phyloP scores from a whole-genome alignment of 495 filamentous ascomycete species.

The Oleoguttula mirabilis region DNA sequence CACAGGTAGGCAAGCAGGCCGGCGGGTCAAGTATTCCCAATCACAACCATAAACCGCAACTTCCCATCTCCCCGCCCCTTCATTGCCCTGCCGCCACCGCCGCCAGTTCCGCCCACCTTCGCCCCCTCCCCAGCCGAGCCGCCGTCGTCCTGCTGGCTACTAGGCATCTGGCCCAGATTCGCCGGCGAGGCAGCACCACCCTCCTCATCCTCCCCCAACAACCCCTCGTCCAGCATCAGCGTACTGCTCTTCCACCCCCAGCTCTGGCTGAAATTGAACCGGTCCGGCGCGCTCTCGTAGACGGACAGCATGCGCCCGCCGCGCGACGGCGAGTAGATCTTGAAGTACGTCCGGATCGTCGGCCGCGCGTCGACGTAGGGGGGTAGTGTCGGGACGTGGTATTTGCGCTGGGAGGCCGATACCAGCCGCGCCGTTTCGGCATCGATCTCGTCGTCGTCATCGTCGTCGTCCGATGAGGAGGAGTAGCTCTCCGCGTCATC shows the following conservation, averaged over 20 bases:
- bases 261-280: conserved; percentile 51
- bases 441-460: background rate
- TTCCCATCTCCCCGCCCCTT: conserved; percentile 33
- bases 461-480: conserved; percentile 5
- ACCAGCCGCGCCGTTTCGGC: conserved; percentile 1
- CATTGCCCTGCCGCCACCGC: conserved; percentile 6
- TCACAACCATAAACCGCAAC: conserved; percentile 47
- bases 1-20: no score
- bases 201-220: conserved; percentile 23
- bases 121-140: conserved; percentile 9
- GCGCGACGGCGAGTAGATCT: conserved; percentile 47
- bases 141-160: conserved; percentile 1
- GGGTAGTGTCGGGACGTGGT: conserved; percentile 33
- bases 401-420: conserved; percentile 1
- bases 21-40: conserved; percentile 37
- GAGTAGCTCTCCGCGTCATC: background rate
- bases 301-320: conserved; percentile 46
- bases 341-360: conserved; percentile 51
- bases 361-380: conserved; percentile 44
- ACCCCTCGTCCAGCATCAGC: conserved; percentile 43
- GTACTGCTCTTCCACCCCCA: conserved; percentile 53
- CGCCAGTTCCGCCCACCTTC: background rate
- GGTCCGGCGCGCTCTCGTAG: conserved; percentile 46
- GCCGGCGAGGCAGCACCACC: background rate
- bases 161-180: background rate